Base-by-base conservation (phyloP, 2,329 filamentous ascomycete genomes). In the Lachnellula willkommii region DNA sequence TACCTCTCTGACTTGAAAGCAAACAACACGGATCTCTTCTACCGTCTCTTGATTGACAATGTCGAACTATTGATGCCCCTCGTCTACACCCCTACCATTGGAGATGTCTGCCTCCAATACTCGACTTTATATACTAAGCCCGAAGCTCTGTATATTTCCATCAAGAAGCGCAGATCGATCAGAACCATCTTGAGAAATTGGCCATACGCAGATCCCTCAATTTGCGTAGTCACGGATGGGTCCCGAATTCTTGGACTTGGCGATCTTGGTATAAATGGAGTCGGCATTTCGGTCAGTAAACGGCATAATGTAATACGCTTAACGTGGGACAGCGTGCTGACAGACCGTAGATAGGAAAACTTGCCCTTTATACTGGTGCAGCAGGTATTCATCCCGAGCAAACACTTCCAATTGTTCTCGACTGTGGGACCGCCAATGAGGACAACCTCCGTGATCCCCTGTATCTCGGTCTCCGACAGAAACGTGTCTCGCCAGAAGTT, bases 81-180 rank as follows among this genome's bases (percentile, higher is more conserved):
- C 62, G 89, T 94, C 67, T 94, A 94, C 77, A 94, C 89, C 17
- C 89, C 89, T 47, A 92, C 89, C 68, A 91, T 99, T 67, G 94
- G 94, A 68, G 93, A 97, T 72, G 94, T 95, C 64, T 99, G 94
- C 77, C 79, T 96, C 71, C 88, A 93, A 75, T 99, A 95, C 83
- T 96, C 92, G 40, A 90, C 93, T 67, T 84, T 97, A 66, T 97
- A 95, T 79, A 95, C 92, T 58, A 88, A 92, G 65, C 92, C 94
- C 22, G 94, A 97, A 79, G 91, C 88, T 63, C 82, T 97, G 74
- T 99, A 97, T 77, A 89, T 99, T 63, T 96, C 92, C 59, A 96
- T 90, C 75, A 89, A 90, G 74, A 93, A 99, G 78, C 86, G 89
- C 63, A 94, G 92, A 69, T 90, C 93, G 60, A 89, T 97, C 62